Percentiles rank a stretch among this genome's conserved stretches.
These are phyloP conservation scores for Trichophyton equinum DNA, from an alignment of 2,329 filamentous ascomycete genomes.

Conservation along the genomic window DNA sequence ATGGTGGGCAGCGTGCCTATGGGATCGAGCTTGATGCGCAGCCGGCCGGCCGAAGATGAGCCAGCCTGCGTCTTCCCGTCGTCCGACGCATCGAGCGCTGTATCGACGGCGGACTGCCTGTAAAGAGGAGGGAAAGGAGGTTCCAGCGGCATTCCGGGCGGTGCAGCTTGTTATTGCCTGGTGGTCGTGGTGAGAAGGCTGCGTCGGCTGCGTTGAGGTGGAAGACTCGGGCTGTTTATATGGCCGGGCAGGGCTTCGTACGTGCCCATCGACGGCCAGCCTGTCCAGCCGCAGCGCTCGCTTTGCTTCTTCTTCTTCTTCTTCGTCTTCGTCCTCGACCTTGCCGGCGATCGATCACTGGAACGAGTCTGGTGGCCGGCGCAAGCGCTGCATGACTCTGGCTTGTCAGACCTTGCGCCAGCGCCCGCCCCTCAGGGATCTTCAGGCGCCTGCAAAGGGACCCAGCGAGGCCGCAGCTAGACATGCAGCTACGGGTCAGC, in stretches of 20 bases:
- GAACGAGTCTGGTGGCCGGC: neutral
- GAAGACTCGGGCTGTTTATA: neutral
- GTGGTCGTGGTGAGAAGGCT: neutral
- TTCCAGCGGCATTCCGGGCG: neutral
- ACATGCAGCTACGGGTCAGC: neutral
- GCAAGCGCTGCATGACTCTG: neutral
- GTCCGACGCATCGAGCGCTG: neutral
- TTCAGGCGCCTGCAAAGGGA: neutral
- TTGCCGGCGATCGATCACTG: neutral
- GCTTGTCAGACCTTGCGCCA: neutral
- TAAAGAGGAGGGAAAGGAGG: neutral
- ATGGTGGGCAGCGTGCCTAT: conserved; percentile 9
- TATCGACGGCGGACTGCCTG: neutral
- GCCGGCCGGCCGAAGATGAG: neutral
- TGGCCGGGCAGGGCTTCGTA: neutral
- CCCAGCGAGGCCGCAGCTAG: neutral
- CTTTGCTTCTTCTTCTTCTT: neutral
- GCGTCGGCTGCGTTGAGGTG: neutral
- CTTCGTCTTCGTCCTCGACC: neutral
- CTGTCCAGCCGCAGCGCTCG: neutral
- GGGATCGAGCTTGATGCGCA: neutral
- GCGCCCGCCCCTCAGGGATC: neutral
- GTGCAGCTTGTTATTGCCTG: neutral
- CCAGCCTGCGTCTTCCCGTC: neutral
- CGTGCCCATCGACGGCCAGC: neutral